A percentile compares a stretch with the other conserved stretches of the same genome.
Conservation (phyloP, 352 stramenopile genomes). For the Globisporangium iwayamae region DNA sequence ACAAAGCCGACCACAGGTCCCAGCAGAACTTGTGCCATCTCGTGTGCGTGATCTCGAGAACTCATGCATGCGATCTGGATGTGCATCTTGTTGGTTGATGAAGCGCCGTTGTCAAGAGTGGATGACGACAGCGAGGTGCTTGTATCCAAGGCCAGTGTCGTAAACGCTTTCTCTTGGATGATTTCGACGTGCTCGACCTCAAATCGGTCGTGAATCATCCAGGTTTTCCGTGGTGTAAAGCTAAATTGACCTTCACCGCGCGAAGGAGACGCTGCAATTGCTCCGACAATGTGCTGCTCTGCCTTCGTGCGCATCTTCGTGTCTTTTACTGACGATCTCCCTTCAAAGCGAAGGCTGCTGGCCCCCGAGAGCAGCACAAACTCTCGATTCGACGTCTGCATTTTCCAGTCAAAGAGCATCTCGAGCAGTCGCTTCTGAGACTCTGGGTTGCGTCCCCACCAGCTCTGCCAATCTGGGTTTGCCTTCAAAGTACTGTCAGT, state of each 20-base stretch:
- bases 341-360: slow-evolving; percentile 26
- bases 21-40: slow-evolving; percentile 36
- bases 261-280: slow-evolving; percentile 20
- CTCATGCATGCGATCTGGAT: slow-evolving; percentile 18
- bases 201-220: slow-evolving; percentile 40
- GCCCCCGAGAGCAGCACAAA: slow-evolving; percentile 46
- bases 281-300: slow-evolving; percentile 37
- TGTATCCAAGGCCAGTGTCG: slow-evolving; percentile 13
- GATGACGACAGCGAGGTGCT: slow-evolving; percentile 25
- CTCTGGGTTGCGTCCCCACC: slow-evolving; percentile 35
- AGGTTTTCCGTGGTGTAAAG: slow-evolving; percentile 12
- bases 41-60: slow-evolving; percentile 17
- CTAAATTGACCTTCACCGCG: background rate
- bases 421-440: slow-evolving; percentile 44
- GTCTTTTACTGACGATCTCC: slow-evolving; percentile 42
- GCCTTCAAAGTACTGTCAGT: background rate
- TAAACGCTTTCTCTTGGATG: slow-evolving; percentile 11
- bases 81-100: background rate
- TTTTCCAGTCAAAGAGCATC: slow-evolving; percentile 70
- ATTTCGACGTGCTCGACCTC: slow-evolving; percentile 36
- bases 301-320: slow-evolving; percentile 39
- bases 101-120: background rate
- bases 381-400: slow-evolving; percentile 40
- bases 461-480: slow-evolving; percentile 22
- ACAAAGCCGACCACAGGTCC: slow-evolving; percentile 76